Conservation (phyloP, 75 land plant genomes). For the Sequoia sempervirens region DNA sequence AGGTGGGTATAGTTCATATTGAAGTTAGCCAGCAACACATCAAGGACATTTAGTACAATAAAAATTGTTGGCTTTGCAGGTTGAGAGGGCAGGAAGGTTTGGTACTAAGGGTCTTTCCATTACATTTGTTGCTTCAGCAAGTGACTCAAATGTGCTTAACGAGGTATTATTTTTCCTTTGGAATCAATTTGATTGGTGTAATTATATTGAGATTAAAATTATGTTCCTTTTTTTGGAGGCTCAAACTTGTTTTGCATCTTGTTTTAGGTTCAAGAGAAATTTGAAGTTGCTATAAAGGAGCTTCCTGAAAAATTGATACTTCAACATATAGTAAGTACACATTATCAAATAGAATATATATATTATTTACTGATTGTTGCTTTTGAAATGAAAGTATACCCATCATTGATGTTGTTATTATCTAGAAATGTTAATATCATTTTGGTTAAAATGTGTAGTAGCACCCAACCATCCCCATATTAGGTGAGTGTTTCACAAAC, state of each 20-base stretch:
- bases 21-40: background rate
- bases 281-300: conserved; percentile 9
- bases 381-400: background rate
- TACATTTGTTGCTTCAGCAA: no score
- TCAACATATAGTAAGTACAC: conserved; percentile 40
- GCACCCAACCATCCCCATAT: background rate
- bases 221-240: background rate
- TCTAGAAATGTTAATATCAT: background rate
- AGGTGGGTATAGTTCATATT: conserved; percentile 15
- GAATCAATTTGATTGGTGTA: background rate
- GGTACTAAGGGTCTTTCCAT: conserved; percentile 43
- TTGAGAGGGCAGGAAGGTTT: conserved; percentile 47
- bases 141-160: no score
- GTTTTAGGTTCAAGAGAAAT: background rate
- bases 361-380: background rate
- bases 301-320: conserved; percentile 45
- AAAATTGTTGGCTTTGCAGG: conserved; percentile 9
- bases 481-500: background rate
- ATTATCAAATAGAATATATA: background rate
- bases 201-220: background rate
- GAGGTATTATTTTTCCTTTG: background rate
- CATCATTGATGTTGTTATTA: background rate
- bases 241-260: background rate
- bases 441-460: background rate
- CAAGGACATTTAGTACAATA: background rate